Evolutionary conservation across 805 yeast species (phyloP).

Genomic region (Kodamaea restingae): DNA sequence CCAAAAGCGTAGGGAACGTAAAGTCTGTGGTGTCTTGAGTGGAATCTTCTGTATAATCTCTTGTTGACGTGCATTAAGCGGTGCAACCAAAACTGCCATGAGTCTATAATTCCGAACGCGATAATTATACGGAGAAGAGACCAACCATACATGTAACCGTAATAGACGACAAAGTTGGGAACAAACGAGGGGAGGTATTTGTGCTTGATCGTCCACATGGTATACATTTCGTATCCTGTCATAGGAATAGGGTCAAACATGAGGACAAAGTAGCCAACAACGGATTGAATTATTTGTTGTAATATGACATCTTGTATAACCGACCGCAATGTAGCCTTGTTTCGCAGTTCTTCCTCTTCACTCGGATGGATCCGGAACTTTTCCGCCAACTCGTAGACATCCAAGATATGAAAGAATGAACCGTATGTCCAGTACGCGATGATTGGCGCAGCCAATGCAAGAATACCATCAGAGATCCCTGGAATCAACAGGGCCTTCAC

Average conservation of each 20-base stretch:
- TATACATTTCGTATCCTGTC: conserved; percentile 47
- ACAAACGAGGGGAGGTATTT: conserved; percentile 36
- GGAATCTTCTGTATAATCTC: conserved; percentile 72
- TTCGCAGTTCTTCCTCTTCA: conserved; percentile 73
- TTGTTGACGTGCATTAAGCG: conserved; percentile 83
- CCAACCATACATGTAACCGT: conserved; percentile 59
- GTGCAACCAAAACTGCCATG: conserved; percentile 95
- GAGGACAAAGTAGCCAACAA: conserved; percentile 57
- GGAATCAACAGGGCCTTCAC: conserved; percentile 44
- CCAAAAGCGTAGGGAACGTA: conserved; percentile 97
- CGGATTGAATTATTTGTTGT: conserved; percentile 81
- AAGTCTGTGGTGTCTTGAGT: conserved; percentile 89
- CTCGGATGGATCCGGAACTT: conserved; percentile 87
- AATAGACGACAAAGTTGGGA: conserved; percentile 48
- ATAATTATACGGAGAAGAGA: conserved; percentile 52
- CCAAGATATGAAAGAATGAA: conserved; percentile 68
- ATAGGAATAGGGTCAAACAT: conserved; percentile 52
- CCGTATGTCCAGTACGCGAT: conserved; percentile 82
- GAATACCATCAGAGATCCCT: conserved; percentile 65
- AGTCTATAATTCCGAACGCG: conserved; percentile 77
- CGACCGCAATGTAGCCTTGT: conserved; percentile 64
- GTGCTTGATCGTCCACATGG: conserved; percentile 44
- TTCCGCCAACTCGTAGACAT: conserved; percentile 71
- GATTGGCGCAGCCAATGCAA: conserved; percentile 74
- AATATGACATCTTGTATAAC: conserved; percentile 78